phyloP scores from a whole-genome alignment of 164 flowering plant genomes.

The Brasenia schreberi region DNA sequence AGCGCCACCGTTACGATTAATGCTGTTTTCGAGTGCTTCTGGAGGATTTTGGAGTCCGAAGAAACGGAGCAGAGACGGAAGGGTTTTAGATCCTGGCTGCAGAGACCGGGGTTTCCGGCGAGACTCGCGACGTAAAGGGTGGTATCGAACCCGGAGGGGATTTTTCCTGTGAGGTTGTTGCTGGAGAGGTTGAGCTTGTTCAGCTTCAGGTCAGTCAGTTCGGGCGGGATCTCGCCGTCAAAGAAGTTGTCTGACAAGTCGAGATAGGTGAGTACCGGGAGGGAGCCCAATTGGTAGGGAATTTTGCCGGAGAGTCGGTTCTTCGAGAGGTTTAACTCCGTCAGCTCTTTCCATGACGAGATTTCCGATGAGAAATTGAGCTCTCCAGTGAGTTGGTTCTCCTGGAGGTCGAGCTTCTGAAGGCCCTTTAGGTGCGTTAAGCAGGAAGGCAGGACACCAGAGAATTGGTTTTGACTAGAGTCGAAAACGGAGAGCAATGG shows the following conservation, averaged over 20 bases:
- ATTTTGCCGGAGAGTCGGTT: slow-evolving; percentile 48
- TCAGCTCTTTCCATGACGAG: slow-evolving; percentile 25
- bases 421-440: slow-evolving; percentile 26
- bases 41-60: slow-evolving; percentile 5
- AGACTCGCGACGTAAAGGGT: slow-evolving; percentile 23
- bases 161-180: slow-evolving; percentile 34
- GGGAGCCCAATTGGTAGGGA: slow-evolving; percentile 37
- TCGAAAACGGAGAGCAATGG: slow-evolving; percentile 14
- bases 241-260: slow-evolving; percentile 48
- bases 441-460: slow-evolving; percentile 46
- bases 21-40: slow-evolving; percentile 3
- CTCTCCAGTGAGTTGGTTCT: slow-evolving; percentile 41
- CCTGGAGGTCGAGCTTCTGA: slow-evolving; percentile 30
- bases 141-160: slow-evolving; percentile 35
- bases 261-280: slow-evolving; percentile 39
- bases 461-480: slow-evolving; percentile 28
- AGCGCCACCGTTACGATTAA: slow-evolving; percentile 12
- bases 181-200: slow-evolving; percentile 38
- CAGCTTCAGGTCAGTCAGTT: slow-evolving; percentile 30
- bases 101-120: slow-evolving; percentile 46
- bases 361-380: slow-evolving; percentile 24
- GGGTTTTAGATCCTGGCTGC: slow-evolving; percentile 34
- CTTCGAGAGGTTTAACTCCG: slow-evolving; percentile 37
- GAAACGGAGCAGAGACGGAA: slow-evolving; percentile 29
- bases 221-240: slow-evolving; percentile 49